A percentile compares a stretch with the other conserved stretches of the same genome.
phyloP scores from a whole-genome alignment of 768 basidiomycete species.

The Phylloporus arenicola region DNA sequence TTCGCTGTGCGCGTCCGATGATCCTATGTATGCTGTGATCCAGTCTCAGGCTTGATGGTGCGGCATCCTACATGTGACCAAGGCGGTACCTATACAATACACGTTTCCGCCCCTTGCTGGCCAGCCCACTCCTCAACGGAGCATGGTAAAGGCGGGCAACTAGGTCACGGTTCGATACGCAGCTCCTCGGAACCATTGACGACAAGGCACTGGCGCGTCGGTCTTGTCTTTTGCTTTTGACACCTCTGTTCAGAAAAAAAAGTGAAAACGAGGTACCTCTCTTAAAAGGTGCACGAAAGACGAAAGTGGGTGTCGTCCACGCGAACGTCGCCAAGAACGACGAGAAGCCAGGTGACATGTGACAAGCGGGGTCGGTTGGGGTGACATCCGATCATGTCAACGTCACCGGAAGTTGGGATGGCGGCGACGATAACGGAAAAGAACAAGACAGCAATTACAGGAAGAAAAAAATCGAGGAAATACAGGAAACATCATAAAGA shows the following conservation, averaged over 20 bases:
- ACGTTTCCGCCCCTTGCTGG: too few relatives aligned
- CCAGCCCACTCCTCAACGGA: background rate
- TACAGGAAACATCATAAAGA: background rate
- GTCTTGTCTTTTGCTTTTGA: background rate
- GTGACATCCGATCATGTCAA: slow-evolving; percentile 5
- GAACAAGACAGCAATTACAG: background rate
- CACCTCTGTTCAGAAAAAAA: background rate
- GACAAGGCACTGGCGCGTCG: background rate
- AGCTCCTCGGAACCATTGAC: background rate
- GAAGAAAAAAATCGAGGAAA: background rate
- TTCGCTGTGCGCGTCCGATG: background rate
- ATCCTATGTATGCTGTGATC: background rate
- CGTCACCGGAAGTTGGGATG: background rate
- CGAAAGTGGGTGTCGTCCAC: background rate
- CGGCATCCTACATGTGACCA: too few relatives aligned
- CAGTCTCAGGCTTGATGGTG: background rate
- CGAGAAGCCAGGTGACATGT: background rate
- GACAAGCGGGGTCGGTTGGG: background rate
- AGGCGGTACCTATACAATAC: too few relatives aligned
- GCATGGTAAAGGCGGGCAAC: background rate
- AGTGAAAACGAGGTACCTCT: background rate
- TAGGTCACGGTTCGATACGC: background rate
- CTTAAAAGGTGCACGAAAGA: background rate
- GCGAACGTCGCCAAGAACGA: slow-evolving; percentile 2
- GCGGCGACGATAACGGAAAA: slow-evolving; percentile 4